phyloP scores from a whole-genome alignment of 805 yeast genomes.

The Tetrapisispora taiwanensis region DNA sequence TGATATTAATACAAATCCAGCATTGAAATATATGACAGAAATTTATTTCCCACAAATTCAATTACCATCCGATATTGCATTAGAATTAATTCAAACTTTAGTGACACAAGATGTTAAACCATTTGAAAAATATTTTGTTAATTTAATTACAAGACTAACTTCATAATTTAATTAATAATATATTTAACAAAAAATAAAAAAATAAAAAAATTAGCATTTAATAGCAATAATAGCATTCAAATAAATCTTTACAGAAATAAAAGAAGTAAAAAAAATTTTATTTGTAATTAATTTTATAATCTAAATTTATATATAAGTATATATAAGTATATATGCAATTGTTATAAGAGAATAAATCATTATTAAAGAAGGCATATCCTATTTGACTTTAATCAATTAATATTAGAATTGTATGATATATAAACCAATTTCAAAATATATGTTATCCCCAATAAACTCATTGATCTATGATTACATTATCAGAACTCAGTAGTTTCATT shows the following conservation, averaged over 20 bases:
- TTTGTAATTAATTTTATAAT: not conserved
- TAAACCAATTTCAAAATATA: too few relatives aligned
- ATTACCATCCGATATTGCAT: constrained; percentile 48
- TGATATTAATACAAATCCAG: constrained; percentile 18
- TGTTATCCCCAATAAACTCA: too few relatives aligned
- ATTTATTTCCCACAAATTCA: constrained; percentile 42
- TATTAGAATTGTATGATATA: too few relatives aligned
- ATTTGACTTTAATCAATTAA: too few relatives aligned
- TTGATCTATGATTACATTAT: too few relatives aligned
- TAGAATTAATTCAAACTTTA: constrained; percentile 53
- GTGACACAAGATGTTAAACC: constrained; percentile 46
- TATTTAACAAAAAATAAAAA: not conserved
- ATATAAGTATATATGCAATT: too few relatives aligned
- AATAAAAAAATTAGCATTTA: not conserved
- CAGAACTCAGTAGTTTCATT: too few relatives aligned
- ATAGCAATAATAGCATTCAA: not conserved
- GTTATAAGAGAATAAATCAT: not conserved
- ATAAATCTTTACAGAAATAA: too few relatives aligned
- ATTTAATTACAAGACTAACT: constrained; percentile 27
- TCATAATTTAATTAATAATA: constrained; percentile 1
- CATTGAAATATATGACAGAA: constrained; percentile 41
- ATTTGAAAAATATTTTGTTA: constrained; percentile 60
- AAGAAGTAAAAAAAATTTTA: too few relatives aligned
- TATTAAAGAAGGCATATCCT: too few relatives aligned
- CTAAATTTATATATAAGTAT: too few relatives aligned